Conservation (phyloP, 192 early-diverging fungal genomes). For the Entomortierella lignicola region DNA sequence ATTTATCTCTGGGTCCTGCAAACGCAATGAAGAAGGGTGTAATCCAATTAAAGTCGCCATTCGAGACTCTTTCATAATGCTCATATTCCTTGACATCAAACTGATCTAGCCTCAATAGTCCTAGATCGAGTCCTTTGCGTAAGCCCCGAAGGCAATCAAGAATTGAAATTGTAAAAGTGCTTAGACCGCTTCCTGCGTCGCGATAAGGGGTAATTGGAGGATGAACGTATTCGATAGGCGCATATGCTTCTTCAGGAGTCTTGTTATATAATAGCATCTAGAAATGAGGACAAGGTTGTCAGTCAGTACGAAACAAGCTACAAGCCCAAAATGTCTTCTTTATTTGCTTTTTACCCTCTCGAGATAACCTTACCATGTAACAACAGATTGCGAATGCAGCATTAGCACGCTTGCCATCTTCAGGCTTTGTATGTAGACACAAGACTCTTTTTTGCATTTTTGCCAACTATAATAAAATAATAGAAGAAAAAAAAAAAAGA, state of each 20-base stretch:
- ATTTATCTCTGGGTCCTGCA: conserved; percentile 71
- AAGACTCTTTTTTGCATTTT: conserved; percentile 62
- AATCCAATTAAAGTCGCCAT: conserved; percentile 83
- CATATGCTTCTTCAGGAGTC: conserved; percentile 72
- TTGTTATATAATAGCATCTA: conserved; percentile 69
- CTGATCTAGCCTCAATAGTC: conserved; percentile 68
- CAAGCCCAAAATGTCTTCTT: not conserved
- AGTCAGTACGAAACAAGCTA: not conserved
- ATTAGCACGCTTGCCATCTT: conserved; percentile 73
- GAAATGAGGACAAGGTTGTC: too few relatives aligned
- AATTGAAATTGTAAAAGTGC: conserved; percentile 74
- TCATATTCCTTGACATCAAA: conserved; percentile 79
- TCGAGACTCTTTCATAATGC: conserved; percentile 74
- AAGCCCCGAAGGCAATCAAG: conserved; percentile 76
- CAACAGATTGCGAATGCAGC: conserved; percentile 73
- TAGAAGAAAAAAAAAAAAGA: not conserved
- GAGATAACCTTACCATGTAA: conserved; percentile 71
- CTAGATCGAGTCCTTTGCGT: conserved; percentile 64
- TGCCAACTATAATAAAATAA: conserved; percentile 54
- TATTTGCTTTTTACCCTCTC: too few relatives aligned
- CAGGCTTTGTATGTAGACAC: conserved; percentile 64
- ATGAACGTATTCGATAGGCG: conserved; percentile 58
- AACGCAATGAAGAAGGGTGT: conserved; percentile 78
- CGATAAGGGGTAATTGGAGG: conserved; percentile 73
- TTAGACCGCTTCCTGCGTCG: conserved; percentile 76